These are phyloP conservation scores for Oropetium thomaeum DNA, from an alignment of 176 grass and related monocot genomes.

Conservation along the genomic window DNA sequence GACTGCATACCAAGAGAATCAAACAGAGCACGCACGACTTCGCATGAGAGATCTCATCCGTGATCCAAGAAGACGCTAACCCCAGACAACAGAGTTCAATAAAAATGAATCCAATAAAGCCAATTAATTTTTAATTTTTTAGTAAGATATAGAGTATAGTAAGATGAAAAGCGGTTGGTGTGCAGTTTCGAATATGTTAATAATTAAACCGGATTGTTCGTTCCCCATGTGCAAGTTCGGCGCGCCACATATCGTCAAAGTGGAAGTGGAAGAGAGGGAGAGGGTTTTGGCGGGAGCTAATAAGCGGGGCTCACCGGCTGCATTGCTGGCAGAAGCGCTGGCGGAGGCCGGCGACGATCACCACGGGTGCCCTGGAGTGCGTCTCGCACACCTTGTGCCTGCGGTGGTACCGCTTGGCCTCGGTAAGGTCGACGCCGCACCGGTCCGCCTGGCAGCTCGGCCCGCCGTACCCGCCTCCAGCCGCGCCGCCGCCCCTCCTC, in stretches of 20 bases:
- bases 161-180: not conserved
- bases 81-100: too few relatives aligned
- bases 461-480: conserved; percentile 7
- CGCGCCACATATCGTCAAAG: not conserved
- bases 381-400: conserved; percentile 94
- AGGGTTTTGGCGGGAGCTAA: not conserved
- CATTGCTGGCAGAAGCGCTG: conserved; percentile 99
- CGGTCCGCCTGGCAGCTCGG: conserved; percentile 79
- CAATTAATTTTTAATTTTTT: not conserved
- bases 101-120: not conserved
- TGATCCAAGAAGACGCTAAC: conserved; percentile 17
- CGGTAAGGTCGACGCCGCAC: conserved; percentile 68
- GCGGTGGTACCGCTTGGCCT: conserved; percentile 69
- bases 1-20: conserved; percentile 3
- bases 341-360: conserved; percentile 76
- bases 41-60: not conserved
- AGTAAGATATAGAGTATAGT: too few relatives aligned
- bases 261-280: not conserved
- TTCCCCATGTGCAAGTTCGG: not conserved
- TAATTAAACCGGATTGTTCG: not conserved
- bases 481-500: conserved; percentile 29
- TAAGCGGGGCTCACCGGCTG: conserved; percentile 68
- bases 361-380: conserved; percentile 70
- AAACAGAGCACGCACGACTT: not conserved
- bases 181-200: not conserved